These are phyloP conservation scores for Globisporangium irregulare DNA, from an alignment of 352 stramenopile genomes.

Conservation along the genomic window DNA sequence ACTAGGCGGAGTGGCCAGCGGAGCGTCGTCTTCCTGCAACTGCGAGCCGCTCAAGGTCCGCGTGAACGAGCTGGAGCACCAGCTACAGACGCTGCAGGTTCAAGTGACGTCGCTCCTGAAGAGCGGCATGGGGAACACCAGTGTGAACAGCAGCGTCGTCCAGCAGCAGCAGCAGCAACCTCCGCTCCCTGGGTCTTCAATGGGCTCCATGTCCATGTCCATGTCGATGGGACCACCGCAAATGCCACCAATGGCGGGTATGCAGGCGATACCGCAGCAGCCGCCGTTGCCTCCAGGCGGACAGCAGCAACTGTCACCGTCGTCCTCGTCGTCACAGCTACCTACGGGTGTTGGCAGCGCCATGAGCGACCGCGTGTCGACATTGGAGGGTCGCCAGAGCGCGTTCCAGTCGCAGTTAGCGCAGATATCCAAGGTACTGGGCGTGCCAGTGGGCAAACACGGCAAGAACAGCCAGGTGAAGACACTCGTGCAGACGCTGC, in stretches of 20 bases:
- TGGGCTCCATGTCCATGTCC: slow-evolving; percentile 2
- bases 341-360: slow-evolving; percentile 25
- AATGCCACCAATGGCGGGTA: not conserved
- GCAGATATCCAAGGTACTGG: slow-evolving; percentile 71
- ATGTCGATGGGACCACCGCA: not conserved
- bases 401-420: slow-evolving; percentile 80
- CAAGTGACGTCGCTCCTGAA: slow-evolving; percentile 30
- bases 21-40: slow-evolving; percentile 20
- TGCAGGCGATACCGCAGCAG: slow-evolving; percentile 7
- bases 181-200: slow-evolving; percentile 11
- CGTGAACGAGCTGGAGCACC: slow-evolving; percentile 47
- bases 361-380: slow-evolving; percentile 71
- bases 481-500: slow-evolving; percentile 67
- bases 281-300: slow-evolving; percentile 21
- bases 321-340: slow-evolving; percentile 12
- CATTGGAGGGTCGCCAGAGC: slow-evolving; percentile 68
- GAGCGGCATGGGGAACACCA: slow-evolving; percentile 17
- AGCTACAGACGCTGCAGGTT: slow-evolving; percentile 47
- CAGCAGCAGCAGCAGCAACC: slow-evolving; percentile 4
- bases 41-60: slow-evolving; percentile 44
- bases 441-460: slow-evolving; percentile 61
- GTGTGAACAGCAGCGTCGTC: not conserved
- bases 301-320: slow-evolving; percentile 14
- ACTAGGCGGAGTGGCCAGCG: not conserved
- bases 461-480: slow-evolving; percentile 69